Evolutionary conservation across 179 eudicot genomes (phyloP), one percentile per base, ranked within the genome.

Genomic region (Pouteria campechiana): DNA sequence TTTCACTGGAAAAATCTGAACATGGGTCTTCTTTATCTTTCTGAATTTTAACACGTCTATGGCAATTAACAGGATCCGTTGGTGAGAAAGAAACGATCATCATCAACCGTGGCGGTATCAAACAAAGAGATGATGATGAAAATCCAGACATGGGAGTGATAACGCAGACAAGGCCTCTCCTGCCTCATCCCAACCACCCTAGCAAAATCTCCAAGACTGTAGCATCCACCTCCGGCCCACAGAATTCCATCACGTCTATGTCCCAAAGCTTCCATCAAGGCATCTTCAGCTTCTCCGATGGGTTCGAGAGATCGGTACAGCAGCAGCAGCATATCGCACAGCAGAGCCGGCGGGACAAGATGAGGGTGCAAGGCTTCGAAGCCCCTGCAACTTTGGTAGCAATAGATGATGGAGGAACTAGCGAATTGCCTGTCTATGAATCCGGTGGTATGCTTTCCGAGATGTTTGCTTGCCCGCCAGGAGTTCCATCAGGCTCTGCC

Each of bases 371-470:
- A 38, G 75, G 70, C 5, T 74, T 67, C 40, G 73, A 64, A 5
- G 52, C 57, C 4, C 55, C 62, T 0, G 55, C 59, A 13, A 44
- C 63, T 0, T 27, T 46, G 13, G 60, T 52, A 15, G 57, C 58
- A 1, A 46, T 64, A 7, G 72, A 52, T 37, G 61, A 52, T 2
- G 63, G 54, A 5, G 64, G 31, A 29, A 12, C 53, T 7, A 46
- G 53, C 14, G 55, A 50, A 9, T 45, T 61, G 25, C 63, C 57
- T 23, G 76, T 16, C 2, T 72, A 74, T 15, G 93, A 82, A 10
- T 39, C 83, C 0, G 74, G 72, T 5, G 96, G 85, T 31, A 82
- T 79, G 92, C 40, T 86, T 5, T 90, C 96, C 0, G 98, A 90
- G 43, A 90, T 90, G 98, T 90, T 90, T 64, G 75, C 72, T 64